Percentiles rank a stretch among this genome's conserved stretches.
Evolutionary conservation across 2,329 filamentous ascomycete species (phyloP).

Genomic region (Hypocrella siamensis): DNA sequence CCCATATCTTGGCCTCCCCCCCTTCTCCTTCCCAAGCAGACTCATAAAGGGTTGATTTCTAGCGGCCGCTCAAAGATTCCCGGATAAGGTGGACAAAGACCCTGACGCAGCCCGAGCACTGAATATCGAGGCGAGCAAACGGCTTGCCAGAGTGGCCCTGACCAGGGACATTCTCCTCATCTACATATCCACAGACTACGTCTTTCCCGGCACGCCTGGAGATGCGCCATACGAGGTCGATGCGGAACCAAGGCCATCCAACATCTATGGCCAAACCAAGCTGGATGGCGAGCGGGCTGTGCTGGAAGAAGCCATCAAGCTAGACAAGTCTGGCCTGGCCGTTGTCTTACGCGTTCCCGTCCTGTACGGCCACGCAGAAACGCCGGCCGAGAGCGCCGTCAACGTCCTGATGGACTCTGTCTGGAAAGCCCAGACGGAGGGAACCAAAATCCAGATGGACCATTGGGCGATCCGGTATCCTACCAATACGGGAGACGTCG

Average conservation of each 20-base stretch:
- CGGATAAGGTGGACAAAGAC: conserved; percentile 70
- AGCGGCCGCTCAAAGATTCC: conserved; percentile 80
- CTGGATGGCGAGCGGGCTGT: conserved; percentile 48
- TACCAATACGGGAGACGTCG: conserved; percentile 80
- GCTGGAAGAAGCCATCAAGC: conserved; percentile 39
- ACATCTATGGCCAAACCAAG: conserved; percentile 54
- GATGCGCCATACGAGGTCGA: conserved; percentile 67
- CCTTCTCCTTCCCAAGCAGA: too few relatives aligned
- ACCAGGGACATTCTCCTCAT: conserved; percentile 46
- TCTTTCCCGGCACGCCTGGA: conserved; percentile 58
- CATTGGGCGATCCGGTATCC: conserved; percentile 76
- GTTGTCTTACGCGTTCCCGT: conserved; percentile 70
- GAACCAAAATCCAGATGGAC: conserved; percentile 58
- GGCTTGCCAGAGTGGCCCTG: conserved; percentile 51
- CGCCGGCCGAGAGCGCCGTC: conserved; percentile 61
- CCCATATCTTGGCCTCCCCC: too few relatives aligned
- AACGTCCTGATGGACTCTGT: conserved; percentile 67
- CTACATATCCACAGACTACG: conserved; percentile 74
- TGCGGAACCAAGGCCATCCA: conserved; percentile 52
- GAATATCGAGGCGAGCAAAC: conserved; percentile 56
- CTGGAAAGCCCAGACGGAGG: conserved; percentile 53
- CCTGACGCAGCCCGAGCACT: conserved; percentile 58
- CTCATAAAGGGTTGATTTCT: conserved; percentile 1
- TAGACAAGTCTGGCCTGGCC: conserved; percentile 35
- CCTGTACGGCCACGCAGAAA: conserved; percentile 63